Conservation (phyloP, 352 stramenopile species). For the Chrysophaeum taylorii region DNA sequence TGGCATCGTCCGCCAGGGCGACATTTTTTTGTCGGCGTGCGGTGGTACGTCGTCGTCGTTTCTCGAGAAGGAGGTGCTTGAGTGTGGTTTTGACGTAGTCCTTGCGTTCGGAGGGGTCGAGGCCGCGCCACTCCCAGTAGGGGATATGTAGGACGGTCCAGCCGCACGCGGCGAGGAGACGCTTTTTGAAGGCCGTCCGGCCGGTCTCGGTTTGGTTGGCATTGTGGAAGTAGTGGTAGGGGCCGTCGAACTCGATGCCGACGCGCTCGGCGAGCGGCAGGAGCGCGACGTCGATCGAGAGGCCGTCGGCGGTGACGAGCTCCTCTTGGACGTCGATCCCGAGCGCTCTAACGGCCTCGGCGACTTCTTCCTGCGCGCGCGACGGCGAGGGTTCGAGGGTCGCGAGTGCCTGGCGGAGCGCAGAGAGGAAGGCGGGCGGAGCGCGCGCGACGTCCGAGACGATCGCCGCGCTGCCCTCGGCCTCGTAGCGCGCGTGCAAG, state of each 20-base stretch:
- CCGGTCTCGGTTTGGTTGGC: slow-evolving; percentile 28
- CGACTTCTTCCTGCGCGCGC: slow-evolving; percentile 1
- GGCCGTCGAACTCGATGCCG: slow-evolving; percentile 13
- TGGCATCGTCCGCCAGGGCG: too few species aligned
- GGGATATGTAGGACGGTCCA: slow-evolving; percentile 50
- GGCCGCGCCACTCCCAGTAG: slow-evolving; percentile 42
- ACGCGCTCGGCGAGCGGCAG: not conserved
- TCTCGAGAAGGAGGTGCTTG: too few species aligned
- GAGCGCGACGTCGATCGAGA: not conserved
- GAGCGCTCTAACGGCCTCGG: not conserved
- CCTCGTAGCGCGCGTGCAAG: not conserved
- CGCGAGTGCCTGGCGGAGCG: not conserved
- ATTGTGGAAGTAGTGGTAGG: slow-evolving; percentile 10
- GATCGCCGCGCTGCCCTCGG: not conserved
- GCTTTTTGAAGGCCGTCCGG: slow-evolving; percentile 40
- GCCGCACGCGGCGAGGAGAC: slow-evolving; percentile 38
- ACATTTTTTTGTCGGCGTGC: too few species aligned
- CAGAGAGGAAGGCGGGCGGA: not conserved
- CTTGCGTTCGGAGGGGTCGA: not conserved
- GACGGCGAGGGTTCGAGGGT: not conserved
- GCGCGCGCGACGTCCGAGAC: not conserved
- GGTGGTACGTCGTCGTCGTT: too few species aligned
- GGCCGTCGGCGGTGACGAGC: not conserved
- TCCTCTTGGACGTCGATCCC: not conserved
- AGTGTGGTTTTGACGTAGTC: too few species aligned